Evolutionary conservation across 768 basidiomycete genomes (phyloP), one percentile per base, ranked within the genome.

Genomic region (Pleurotus salmoneostramineus): DNA sequence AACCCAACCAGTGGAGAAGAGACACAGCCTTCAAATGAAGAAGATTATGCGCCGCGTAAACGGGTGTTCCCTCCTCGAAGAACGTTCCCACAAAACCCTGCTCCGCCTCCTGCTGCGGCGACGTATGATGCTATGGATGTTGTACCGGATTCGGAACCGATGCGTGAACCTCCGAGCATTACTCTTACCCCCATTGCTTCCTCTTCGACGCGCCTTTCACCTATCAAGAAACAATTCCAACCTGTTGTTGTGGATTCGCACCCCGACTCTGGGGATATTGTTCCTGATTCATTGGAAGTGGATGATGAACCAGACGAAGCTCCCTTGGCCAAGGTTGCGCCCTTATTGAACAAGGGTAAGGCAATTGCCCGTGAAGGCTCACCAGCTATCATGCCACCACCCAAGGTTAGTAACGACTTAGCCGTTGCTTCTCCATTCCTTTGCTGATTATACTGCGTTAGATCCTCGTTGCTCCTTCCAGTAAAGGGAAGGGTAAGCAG

Each of bases 131-230:
- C 61, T 4, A 72, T 78, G 62, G 83, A 83, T 34, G 56, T 86
- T 51, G 74, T 89, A 12, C 85, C 87, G 2, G 88, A 88, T 64
- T 88, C 87, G 2, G 87, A 88, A 60, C 80, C 83, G 48, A 66
- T 71, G 15, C 73, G 72, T 32, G 75, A 21, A 15, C 21, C 45
- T 50, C 36, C 52, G 52, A 52, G 14, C 55, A 61, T 40, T 56
- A 51, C 33, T 56, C 21, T 15, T 42, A 52, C 7, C 6, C 59
- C n/a, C 45, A 52, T 49, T 14, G 48, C 36, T 34, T 21, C 49
- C 10, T 37, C 44, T 4, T 15, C 11, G 6, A 34, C 34, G 33
- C 4, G 32, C 11, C 56, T 37, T 37, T 49, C 36, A 50, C 59
- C 64, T 34, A 7, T 45, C 27, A 64, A 60, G 57, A 61, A 50